Evolutionary conservation across 306 rosid species (phyloP), one percentile per base, ranked within the genome.

Genomic region (Clitoria ternatea): DNA sequence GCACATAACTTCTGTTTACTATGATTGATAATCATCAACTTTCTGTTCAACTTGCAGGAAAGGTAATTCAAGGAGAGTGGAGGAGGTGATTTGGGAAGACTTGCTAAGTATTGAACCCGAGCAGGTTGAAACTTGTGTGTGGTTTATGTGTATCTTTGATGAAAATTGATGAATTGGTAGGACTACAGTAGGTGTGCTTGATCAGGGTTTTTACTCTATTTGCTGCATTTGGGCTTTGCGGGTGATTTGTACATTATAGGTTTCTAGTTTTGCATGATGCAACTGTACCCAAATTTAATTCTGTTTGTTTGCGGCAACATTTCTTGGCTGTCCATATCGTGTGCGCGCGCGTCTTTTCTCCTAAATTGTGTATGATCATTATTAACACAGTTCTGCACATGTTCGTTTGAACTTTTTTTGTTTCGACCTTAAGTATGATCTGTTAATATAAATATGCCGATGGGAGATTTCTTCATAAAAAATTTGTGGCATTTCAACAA

Each of bases 171-270:
- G 54, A 65, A 77, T 73, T 55, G 68, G 43, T 78, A 52, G 77
- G 83, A 73, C 78, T 80, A 39, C 62, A 49, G 61, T 76, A 75
- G 74, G 63, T 77, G 84, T 87, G 91, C 68, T 74, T 70, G 78
- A 82, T 63, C 79, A 61, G 79, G 33, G 74, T 65, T 73, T 70
- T 70, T 48, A n/a, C 49, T 56, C 85, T 68, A 52, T 66, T 81
- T 86, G 80, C 87, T 87, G 86, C 80, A 64, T 70, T 79, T 80
- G 84, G 81, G 86, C 85, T 82, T 82, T 79, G 88, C 70, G 88
- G 82, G 93, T 87, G 96, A 85, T 83, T 84, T 91, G 97, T 91
- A 89, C 96, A 89, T 89, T 82, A 87, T 95, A 89, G 96, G 96
- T 75, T 80, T 80, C 70, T 75, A 75, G 78, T 77, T 75, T 82